phyloP scores from a whole-genome alignment of 805 yeast species.

The Starmerella stellata region DNA sequence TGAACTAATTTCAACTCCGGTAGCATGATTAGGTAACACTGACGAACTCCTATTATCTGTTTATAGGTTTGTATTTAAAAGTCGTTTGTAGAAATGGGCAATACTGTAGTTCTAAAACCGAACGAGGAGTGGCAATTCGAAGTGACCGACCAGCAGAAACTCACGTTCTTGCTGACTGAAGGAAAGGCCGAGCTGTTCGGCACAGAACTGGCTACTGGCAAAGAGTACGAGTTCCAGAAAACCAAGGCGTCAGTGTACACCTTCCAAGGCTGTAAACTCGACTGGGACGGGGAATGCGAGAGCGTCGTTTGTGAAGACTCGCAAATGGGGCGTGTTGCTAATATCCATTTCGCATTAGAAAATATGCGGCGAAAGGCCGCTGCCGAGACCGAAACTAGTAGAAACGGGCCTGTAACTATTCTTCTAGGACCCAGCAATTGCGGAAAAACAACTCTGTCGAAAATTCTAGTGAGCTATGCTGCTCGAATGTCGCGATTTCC shows the following conservation, averaged over 20 bases:
- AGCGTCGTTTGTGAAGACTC: constrained; percentile 60
- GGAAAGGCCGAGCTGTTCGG: constrained; percentile 89
- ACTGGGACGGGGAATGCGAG: constrained; percentile 26
- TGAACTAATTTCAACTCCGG: no score
- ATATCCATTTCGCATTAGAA: constrained; percentile 62
- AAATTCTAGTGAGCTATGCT: constrained; percentile 58
- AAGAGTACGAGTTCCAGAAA: constrained; percentile 40
- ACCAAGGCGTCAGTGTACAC: constrained; percentile 39
- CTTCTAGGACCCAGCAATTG: constrained; percentile 52
- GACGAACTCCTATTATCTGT: no score
- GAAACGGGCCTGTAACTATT: constrained; percentile 31
- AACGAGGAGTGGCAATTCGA: constrained; percentile 62
- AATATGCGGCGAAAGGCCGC: constrained; percentile 25
- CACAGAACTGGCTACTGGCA: constrained; percentile 66
- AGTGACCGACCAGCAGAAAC: constrained; percentile 33
- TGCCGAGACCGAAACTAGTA: constrained; percentile 19
- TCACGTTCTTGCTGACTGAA: constrained; percentile 34
- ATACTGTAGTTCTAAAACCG: constrained; percentile 11
- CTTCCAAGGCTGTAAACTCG: constrained; percentile 47
- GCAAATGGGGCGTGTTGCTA: constrained; percentile 43
- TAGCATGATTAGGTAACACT: no score
- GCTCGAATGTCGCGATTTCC: constrained; percentile 53
- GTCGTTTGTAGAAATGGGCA: no score
- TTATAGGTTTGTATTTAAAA: no score
- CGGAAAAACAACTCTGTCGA: constrained; percentile 65